Evolutionary conservation across 176 grass and related monocot genomes (phyloP).

Genomic region (Sorghum bicolor): Sorghum_bicolor_NCBIv3 NC_012879.2:3095001-3095500

Average conservation of each 20-base stretch:
- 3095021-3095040: slow-evolving; percentile 64
- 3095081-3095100: slow-evolving; percentile 51
- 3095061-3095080: slow-evolving; percentile 58
- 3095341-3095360: neutral
- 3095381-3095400: neutral
- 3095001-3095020: slow-evolving; percentile 54
- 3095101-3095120: slow-evolving; percentile 80
- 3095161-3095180: slow-evolving; percentile 54
- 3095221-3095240: slow-evolving; percentile 19
- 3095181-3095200: slow-evolving; percentile 80
- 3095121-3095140: slow-evolving; percentile 70
- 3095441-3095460: neutral
- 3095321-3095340: neutral
- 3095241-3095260: neutral
- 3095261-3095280: neutral
- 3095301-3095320: neutral
- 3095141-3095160: slow-evolving; percentile 53
- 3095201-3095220: neutral
- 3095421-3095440: neutral
- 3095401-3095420: too few relatives aligned
- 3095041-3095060: slow-evolving; percentile 59
- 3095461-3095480: neutral
- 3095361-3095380: neutral
- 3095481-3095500: neutral
- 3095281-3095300: neutral